These are phyloP conservation scores for Talaromyces sp. DNA, from an alignment of 2,329 filamentous ascomycete genomes.

Conservation along the genomic window DNA sequence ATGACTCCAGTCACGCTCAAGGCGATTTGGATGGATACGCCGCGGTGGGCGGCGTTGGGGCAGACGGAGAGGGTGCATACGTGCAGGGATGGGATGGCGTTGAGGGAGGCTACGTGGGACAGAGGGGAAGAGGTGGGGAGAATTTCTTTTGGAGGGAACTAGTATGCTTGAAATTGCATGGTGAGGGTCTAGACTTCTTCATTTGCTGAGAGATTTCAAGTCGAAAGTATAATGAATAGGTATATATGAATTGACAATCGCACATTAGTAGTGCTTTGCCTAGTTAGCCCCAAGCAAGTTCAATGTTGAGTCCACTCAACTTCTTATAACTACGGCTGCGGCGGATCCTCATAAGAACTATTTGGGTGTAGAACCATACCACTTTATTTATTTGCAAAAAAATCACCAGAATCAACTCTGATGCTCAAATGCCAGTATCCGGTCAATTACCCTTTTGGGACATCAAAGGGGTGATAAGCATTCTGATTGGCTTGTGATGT, in stretches of 20 bases:
- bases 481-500: not conserved
- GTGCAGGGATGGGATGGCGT: conserved; percentile 14
- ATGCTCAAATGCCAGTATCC: not conserved
- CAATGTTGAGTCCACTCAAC: not conserved
- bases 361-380: too few relatives aligned
- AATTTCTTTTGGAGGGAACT: not conserved
- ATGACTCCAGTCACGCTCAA: conserved; percentile 21
- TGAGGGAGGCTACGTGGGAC: conserved; percentile 12
- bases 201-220: not conserved
- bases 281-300: not conserved
- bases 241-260: not conserved
- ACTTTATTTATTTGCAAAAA: too few relatives aligned
- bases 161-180: not conserved
- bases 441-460: not conserved
- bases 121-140: conserved; percentile 7
- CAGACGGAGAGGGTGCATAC: conserved; percentile 16
- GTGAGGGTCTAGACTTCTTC: not conserved
- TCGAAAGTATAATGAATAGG: not conserved
- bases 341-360: too few relatives aligned
- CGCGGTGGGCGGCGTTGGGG: conserved; percentile 12
- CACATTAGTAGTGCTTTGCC: not conserved
- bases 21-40: conserved; percentile 17
- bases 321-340: not conserved
- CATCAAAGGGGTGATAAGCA: not conserved
- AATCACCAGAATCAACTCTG: not conserved